Evolutionary conservation across 73 alveolate species (phyloP), one percentile per base, ranked within the genome.

Genomic region (Effrenium voratum): DNA sequence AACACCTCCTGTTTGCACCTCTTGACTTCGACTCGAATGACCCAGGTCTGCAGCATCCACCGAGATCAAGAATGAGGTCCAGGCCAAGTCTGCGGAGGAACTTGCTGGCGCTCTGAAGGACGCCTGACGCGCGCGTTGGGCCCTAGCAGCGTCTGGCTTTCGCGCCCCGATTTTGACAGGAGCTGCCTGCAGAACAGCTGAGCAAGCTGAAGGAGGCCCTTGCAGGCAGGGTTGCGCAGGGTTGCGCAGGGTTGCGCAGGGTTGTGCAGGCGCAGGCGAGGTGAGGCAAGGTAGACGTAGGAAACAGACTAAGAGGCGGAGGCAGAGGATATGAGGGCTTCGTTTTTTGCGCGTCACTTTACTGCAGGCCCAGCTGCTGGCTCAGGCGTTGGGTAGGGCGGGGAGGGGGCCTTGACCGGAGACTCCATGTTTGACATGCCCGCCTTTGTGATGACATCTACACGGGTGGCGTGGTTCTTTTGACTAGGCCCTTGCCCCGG

Each of bases 401-500:
- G 72, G 34, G 34, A 57, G 28, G 28, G 72, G 72, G 34, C 28
- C 34, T 57, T 32, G 72, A 32, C 72, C n/a, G 28, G 72, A 57
- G 28, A 26, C 19, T 57, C 28, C n/a, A 8, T 24, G 72, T 57
- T 26, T 57, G 34, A 57, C n/a, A 26, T 26, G 19, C 28, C 28
- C 72, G 72, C 72, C 28, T 8, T 0, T 24, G 28, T 26, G 2
- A 57, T 0, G 72, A 24, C 72, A 24, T 57, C 34, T 24, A 57
- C 19, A 5, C 72, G 34, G 19, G 72, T 32, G 19, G 72, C 19
- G 72, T 66, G 24, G 79, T 66, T 10, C 26, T 22, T 24, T 32
- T 66, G 45, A 41, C 43, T n/a, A 66, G 79, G 50, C 47, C 84
- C 84, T 34, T 73, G 84, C 84, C 84, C 84, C 41, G 84, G 94